Conservation (phyloP, 306 rosid genomes). For the Ormosia semicastrata region DNA sequence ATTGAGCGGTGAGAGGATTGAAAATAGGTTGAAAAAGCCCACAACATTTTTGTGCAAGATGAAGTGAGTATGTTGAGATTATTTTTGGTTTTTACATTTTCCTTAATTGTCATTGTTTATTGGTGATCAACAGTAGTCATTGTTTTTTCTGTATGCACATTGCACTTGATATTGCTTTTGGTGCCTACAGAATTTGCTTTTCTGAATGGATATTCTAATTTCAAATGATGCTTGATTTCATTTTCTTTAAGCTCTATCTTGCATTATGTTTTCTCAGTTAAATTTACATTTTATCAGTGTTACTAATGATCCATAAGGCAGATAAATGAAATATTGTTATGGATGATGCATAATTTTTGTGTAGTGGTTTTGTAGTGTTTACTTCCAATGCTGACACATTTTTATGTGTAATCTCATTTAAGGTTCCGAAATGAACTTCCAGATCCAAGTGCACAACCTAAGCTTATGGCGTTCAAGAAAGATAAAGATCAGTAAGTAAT, state of each 20-base stretch:
- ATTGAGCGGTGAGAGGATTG: conserved; percentile 82
- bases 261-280: background rate
- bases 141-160: background rate
- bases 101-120: background rate
- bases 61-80: conserved; percentile 66
- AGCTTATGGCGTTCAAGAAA: conserved; percentile 84
- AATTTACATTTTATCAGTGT: background rate
- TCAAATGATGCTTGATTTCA: background rate
- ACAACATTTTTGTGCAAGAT: conserved; percentile 97
- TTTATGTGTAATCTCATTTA: conserved; percentile 27
- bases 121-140: background rate
- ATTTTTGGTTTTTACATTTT: conserved; percentile 21
- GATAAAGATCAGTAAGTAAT: conserved; percentile 87
- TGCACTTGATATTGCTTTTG: conserved; percentile 1
- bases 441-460: conserved; percentile 97
- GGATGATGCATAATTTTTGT: background rate
- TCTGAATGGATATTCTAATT: background rate
- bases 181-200: background rate
- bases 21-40: conserved; percentile 96
- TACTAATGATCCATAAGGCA: background rate
- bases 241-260: background rate
- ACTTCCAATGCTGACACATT: conserved; percentile 34
- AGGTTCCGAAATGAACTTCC: conserved; percentile 99
- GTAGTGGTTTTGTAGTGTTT: background rate
- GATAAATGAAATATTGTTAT: conserved; percentile 2